phyloP scores from a whole-genome alignment of 495 filamentous ascomycete species.

The Penicillium taxi region DNA sequence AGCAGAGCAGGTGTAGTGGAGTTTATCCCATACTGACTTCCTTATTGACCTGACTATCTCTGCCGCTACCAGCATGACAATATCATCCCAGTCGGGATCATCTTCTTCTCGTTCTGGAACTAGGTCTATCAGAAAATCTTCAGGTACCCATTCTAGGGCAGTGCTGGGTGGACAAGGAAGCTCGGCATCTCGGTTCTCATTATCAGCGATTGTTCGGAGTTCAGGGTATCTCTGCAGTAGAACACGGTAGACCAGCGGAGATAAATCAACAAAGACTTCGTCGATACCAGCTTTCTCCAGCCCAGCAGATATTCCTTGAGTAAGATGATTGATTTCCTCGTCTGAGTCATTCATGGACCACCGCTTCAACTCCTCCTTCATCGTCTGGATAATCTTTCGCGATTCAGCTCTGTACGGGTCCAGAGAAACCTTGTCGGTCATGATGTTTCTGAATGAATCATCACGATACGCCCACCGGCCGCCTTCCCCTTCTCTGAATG shows the following conservation, averaged over 20 bases:
- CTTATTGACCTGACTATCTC: slow-evolving; percentile 81
- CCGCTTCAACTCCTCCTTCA: slow-evolving; percentile 60
- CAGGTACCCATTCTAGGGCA: slow-evolving; percentile 68
- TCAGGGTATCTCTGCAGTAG: slow-evolving; percentile 75
- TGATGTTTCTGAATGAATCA: slow-evolving; percentile 66
- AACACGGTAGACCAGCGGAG: slow-evolving; percentile 66
- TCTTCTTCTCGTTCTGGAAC: slow-evolving; percentile 63
- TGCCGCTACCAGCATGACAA: slow-evolving; percentile 74
- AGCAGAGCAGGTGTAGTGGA: slow-evolving; percentile 85
- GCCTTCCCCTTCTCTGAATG: slow-evolving; percentile 84
- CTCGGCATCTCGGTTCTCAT: slow-evolving; percentile 62
- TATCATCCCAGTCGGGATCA: slow-evolving; percentile 93
- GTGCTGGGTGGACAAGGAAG: slow-evolving; percentile 69
- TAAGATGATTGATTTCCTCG: slow-evolving; percentile 31
- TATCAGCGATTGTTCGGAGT: slow-evolving; percentile 51
- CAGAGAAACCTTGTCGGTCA: slow-evolving; percentile 83
- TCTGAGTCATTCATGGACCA: slow-evolving; percentile 19
- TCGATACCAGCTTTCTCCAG: slow-evolving; percentile 89
- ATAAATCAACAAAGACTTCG: slow-evolving; percentile 90
- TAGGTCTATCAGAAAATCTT: slow-evolving; percentile 68
- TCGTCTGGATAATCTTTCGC: slow-evolving; percentile 68
- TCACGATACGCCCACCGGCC: slow-evolving; percentile 79
- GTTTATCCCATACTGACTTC: slow-evolving; percentile 50
- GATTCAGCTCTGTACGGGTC: slow-evolving; percentile 89
- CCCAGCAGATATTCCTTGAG: slow-evolving; percentile 43